phyloP scores from a whole-genome alignment of 257 asterid genomes.

The Cordia subcordata region DNA sequence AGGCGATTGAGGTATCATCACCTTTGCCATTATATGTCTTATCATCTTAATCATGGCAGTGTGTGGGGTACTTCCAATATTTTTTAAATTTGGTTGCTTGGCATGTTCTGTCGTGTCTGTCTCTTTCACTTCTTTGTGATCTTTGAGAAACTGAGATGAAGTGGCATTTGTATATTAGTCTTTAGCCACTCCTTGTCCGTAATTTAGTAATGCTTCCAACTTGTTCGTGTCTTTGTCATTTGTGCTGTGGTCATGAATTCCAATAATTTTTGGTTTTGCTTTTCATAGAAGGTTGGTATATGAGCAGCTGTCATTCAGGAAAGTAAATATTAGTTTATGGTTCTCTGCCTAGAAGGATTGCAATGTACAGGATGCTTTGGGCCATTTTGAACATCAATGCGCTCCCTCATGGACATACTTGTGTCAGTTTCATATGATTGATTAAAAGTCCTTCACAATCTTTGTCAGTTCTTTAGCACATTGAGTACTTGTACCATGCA shows the following conservation, averaged over 20 bases:
- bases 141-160: neutral
- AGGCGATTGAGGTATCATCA: constrained; percentile 34
- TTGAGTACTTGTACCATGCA: neutral
- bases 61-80: neutral
- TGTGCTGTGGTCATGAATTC: neutral
- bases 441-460: too few species aligned
- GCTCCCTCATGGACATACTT: too few species aligned
- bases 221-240: neutral
- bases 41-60: neutral
- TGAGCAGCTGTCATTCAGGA: too few species aligned
- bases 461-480: neutral
- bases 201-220: neutral
- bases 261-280: neutral
- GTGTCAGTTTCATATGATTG: too few species aligned
- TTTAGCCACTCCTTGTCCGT: neutral
- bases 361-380: too few species aligned
- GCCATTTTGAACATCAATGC: too few species aligned
- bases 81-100: neutral
- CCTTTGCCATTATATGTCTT: neutral
- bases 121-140: neutral
- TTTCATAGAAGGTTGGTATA: too few species aligned
- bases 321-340: too few species aligned
- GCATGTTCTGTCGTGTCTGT: neutral
- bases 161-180: neutral
- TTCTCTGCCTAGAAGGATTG: too few species aligned